Conservation (phyloP, 306 rosid species). For the Fragaria iinumae region DNA sequence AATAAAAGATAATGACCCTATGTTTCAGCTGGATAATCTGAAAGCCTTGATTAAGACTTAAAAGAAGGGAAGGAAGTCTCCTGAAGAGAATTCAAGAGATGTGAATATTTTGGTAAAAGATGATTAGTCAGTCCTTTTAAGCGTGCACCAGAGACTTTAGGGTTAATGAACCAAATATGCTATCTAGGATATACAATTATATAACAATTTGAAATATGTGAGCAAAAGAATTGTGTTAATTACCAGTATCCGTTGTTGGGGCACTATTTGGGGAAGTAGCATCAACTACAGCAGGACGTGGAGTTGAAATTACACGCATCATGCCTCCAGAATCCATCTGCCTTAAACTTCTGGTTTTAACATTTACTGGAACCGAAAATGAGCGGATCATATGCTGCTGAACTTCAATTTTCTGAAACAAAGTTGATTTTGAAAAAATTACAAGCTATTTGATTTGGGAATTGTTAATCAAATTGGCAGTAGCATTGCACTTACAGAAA, state of each 20-base stretch:
- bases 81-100: not conserved
- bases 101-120: not conserved
- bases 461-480: not conserved
- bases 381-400: conserved; percentile 68
- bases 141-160: not conserved
- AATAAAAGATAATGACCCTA: not conserved
- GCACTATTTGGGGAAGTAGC: conserved; percentile 37
- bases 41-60: not conserved
- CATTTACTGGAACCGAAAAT: conserved; percentile 70
- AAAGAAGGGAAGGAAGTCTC: not conserved
- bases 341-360: conserved; percentile 47
- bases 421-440: conserved; percentile 18
- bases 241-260: conserved; percentile 55
- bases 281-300: conserved; percentile 37
- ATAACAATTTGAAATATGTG: not conserved
- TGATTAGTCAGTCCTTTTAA: not conserved
- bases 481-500: conserved; percentile 41
- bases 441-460: not conserved
- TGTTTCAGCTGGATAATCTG: not conserved
- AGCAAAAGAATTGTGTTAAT: not conserved
- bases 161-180: not conserved
- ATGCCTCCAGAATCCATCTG: conserved; percentile 55
- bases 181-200: not conserved
- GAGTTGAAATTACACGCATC: conserved; percentile 70
- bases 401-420: conserved; percentile 48